Evolutionary conservation across 208 protist species (phyloP), one percentile per base, ranked within the genome.

Genomic region (Crithidia bombi): DNA sequence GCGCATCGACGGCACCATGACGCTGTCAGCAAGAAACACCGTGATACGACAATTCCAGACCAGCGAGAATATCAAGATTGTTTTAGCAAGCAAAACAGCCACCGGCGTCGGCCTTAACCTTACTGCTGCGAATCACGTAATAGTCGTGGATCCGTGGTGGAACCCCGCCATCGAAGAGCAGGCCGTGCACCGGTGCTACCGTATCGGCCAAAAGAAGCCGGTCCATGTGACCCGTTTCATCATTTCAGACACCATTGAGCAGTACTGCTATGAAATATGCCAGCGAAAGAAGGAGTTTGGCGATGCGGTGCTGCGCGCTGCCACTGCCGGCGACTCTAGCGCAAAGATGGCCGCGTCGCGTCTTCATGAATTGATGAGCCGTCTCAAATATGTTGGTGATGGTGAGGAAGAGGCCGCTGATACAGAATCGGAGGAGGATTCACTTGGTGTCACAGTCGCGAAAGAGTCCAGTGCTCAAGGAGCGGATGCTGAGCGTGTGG

Each of bases 61-160:
- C 19, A 87, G 54, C 58, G 55, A 76, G 2, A 67, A 77, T 49
- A 44, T 92, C 2, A 80, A 80, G 39, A 80, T 96, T 44, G 91
- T 98, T 30, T 78, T 99, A 35, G 95, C 98, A 10, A 98, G 96
- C 55, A 97, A 98, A 63, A 97, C 96, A 12, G 92, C 97, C 17
- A 98, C 97, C 19, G 98, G 98, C 50, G 91, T 99, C 28, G 98
- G 98, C 10, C 82, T 99, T 9, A 99, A 99, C 61, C 90, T 99
- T 15, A 98, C 96, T 1, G 91, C 84, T 9, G 98, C 98, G 5
- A 98, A 95, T 57, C 84, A 98, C 46, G 96, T 99, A 0, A 79
- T 98, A 28, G 75, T 99, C 0, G 87, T 98, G 52, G 97, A 99
- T 72, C 91, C 92, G 30, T 99, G 97, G 97, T 99, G 97, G 96